These are phyloP conservation scores for Isatis lusitanica DNA, from an alignment of 441 rosid species.

Conservation along the genomic window DNA sequence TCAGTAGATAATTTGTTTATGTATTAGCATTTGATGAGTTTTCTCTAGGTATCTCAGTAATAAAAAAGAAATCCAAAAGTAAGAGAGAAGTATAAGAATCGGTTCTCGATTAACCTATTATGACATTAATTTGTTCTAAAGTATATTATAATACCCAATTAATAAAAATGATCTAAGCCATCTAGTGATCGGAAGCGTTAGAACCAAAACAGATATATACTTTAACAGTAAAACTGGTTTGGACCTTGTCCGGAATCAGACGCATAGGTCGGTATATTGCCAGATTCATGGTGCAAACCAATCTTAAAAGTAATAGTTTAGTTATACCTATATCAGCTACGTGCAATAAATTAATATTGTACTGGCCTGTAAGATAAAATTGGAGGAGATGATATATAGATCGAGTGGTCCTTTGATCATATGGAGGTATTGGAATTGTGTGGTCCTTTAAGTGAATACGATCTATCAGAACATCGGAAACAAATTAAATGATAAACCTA, in stretches of 20 bases:
- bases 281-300: not conserved
- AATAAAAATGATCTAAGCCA: not conserved
- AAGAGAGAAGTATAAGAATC: no score
- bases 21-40: no score
- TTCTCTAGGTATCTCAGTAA: no score
- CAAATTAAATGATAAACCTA: not conserved
- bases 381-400: not conserved
- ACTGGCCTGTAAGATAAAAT: not conserved
- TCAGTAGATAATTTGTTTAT: not conserved
- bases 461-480: constrained; percentile 27
- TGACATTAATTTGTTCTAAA: no score
- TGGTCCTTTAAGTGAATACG: constrained; percentile 29
- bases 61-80: no score
- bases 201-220: not conserved
- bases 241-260: not conserved
- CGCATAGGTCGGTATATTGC: not conserved
- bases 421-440: constrained; percentile 18
- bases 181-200: not conserved
- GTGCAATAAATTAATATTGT: not conserved
- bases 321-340: not conserved
- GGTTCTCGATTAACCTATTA: no score
- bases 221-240: not conserved
- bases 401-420: constrained; percentile 27
- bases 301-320: not conserved
- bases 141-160: no score